Percentiles rank a stretch among this genome's conserved stretches.
Evolutionary conservation across 2,329 filamentous ascomycete species (phyloP).

Genomic region (Talaromyces sp.): DNA sequence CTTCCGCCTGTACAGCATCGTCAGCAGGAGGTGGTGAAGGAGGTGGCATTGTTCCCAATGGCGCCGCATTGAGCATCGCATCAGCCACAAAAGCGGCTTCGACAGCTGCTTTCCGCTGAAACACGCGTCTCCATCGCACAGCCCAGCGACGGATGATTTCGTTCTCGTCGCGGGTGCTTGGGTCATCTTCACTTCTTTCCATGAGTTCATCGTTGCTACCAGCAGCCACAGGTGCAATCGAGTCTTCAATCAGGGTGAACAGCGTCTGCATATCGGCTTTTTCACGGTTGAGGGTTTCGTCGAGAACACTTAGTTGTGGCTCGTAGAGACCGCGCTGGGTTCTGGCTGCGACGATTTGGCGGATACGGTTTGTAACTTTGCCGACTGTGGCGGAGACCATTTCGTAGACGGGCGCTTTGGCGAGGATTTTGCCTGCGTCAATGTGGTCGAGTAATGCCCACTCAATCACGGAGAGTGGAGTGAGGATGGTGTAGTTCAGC

Average conservation of each 20-base stretch:
- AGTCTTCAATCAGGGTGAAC: constrained; percentile 77
- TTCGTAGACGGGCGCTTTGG: constrained; percentile 77
- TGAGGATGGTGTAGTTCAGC: constrained; percentile 93
- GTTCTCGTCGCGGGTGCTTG: constrained; percentile 50
- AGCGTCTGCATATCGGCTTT: constrained; percentile 71
- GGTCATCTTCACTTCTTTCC: constrained; percentile 59
- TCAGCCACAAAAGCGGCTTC: constrained; percentile 71
- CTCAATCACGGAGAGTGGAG: constrained; percentile 77
- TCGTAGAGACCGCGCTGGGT: constrained; percentile 55
- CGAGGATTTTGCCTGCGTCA: constrained; percentile 64
- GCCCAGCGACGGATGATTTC: constrained; percentile 75
- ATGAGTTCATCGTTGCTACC: constrained; percentile 73
- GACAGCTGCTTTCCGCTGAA: constrained; percentile 74
- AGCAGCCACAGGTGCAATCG: constrained; percentile 66
- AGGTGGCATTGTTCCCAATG: constrained; percentile 39
- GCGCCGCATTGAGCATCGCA: constrained; percentile 49
- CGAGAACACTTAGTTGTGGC: constrained; percentile 56
- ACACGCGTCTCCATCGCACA: constrained; percentile 79
- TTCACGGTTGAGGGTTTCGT: constrained; percentile 67
- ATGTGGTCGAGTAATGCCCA: constrained; percentile 76
- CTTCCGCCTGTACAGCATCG: not conserved
- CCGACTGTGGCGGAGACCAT: constrained; percentile 82
- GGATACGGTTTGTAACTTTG: constrained; percentile 83
- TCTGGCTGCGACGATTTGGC: constrained; percentile 69
- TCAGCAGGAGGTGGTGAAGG: constrained; percentile 24